phyloP scores from a whole-genome alignment of 345 rosid species.

The Raphanus raphanistrum region DNA sequence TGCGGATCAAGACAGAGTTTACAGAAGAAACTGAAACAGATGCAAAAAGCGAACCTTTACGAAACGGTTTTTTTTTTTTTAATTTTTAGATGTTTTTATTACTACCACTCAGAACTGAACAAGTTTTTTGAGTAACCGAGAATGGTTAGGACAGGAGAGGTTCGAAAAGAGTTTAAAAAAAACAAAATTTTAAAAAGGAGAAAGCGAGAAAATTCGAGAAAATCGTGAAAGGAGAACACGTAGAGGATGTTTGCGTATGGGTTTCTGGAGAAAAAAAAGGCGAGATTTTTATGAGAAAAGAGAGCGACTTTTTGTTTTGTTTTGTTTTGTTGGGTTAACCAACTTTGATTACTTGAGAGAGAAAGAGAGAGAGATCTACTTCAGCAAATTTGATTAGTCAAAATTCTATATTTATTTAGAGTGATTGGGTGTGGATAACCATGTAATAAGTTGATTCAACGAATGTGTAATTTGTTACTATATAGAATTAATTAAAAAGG shows the following conservation, averaged over 20 bases:
- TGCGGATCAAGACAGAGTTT: neutral
- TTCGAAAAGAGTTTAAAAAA: neutral
- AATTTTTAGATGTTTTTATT: neutral
- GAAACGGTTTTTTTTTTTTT: neutral
- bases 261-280: conserved; percentile 14
- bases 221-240: conserved; percentile 26
- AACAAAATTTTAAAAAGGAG: neutral
- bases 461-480: neutral
- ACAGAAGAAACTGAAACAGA: neutral
- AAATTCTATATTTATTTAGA: neutral
- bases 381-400: conserved; percentile 19
- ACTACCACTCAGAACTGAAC: conserved; percentile 22
- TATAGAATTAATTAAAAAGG: neutral
- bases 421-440: neutral
- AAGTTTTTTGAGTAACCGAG: conserved; percentile 10
- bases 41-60: neutral
- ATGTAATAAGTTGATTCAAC: neutral
- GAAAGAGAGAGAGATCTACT: conserved; percentile 1
- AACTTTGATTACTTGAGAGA: conserved; percentile 30
- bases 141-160: conserved; percentile 39
- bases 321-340: conserved; percentile 4
- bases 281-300: conserved; percentile 28
- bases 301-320: conserved; percentile 24
- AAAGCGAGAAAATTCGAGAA: conserved; percentile 10
- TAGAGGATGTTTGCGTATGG: conserved; percentile 9